Evolutionary conservation across 495 filamentous ascomycete genomes (phyloP).

Genomic region (Rostrohypoxylon terebratum): DNA sequence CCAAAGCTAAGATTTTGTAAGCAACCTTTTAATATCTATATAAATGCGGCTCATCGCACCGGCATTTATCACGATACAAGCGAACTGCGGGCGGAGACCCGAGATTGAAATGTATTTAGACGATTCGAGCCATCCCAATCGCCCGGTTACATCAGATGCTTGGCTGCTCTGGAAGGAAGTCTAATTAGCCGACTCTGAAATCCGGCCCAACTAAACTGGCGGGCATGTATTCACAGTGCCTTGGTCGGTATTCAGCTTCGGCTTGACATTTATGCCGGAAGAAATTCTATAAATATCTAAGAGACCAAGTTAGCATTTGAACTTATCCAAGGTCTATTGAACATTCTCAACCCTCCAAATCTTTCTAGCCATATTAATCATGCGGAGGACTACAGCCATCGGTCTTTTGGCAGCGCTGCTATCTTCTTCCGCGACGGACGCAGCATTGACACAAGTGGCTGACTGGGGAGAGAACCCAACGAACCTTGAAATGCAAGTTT

Average conservation of each 20-base stretch:
- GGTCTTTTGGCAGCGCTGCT: constrained; percentile 23
- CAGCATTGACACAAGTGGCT: constrained; percentile 35
- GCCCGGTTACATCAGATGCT: constrained; percentile 32
- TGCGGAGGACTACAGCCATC: constrained; percentile 11
- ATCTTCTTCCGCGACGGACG: constrained; percentile 21
- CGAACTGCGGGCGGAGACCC: constrained; percentile 20
- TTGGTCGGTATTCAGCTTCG: constrained; percentile 7
- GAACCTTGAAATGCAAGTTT: constrained; percentile 55
- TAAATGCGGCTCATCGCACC: constrained; percentile 22
- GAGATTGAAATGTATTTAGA: constrained; percentile 36
- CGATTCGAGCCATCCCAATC: constrained; percentile 8
- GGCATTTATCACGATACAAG: constrained; percentile 20
- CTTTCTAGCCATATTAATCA: not conserved
- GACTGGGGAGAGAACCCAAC: constrained; percentile 57
- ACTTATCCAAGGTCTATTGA: not conserved
- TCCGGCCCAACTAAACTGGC: constrained; percentile 21
- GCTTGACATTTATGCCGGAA: not conserved
- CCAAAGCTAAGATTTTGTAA: too few species aligned
- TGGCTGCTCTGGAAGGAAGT: constrained; percentile 25
- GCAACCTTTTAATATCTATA: too few species aligned
- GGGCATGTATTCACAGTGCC: not conserved
- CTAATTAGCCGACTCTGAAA: constrained; percentile 36
- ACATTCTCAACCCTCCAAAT: not conserved
- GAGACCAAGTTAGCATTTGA: not conserved
- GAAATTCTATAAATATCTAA: constrained; percentile 19